Evolutionary conservation across 805 yeast genomes (phyloP).

Genomic region (Zygoascus biomembranicola): DNA sequence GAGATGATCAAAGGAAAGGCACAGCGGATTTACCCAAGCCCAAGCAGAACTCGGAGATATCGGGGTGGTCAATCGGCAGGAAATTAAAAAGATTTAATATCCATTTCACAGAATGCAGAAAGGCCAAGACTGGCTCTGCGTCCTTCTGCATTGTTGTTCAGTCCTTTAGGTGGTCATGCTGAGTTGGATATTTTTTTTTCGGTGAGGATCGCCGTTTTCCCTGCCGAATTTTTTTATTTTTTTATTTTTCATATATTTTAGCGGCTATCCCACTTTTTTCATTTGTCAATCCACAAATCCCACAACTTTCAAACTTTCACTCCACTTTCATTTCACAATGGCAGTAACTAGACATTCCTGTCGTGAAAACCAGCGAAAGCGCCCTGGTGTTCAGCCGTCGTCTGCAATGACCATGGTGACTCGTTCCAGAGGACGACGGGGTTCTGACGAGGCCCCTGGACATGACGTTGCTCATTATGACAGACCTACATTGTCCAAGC

Average conservation of each 20-base stretch:
- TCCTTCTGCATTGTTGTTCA: too few species aligned
- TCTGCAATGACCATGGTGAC: not conserved
- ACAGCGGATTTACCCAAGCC: too few species aligned
- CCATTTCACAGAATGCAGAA: too few species aligned
- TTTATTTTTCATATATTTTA: not conserved
- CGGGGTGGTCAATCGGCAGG: too few species aligned
- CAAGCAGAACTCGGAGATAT: too few species aligned
- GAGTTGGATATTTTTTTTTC: too few species aligned
- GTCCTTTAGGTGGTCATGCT: too few species aligned
- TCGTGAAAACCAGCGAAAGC: not conserved
- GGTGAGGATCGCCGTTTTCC: not conserved
- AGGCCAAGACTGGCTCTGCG: too few species aligned
- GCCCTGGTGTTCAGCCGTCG: not conserved
- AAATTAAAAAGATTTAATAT: too few species aligned
- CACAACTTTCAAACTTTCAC: not conserved
- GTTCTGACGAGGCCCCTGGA: not conserved
- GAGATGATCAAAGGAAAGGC: not conserved
- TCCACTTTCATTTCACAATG: not conserved
- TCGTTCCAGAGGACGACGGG: not conserved
- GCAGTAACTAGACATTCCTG: not conserved
- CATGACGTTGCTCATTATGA: not conserved
- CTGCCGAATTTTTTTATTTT: not conserved
- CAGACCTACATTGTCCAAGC: not conserved
- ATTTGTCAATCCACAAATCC: not conserved
- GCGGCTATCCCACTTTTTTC: not conserved